These are phyloP conservation scores for Pinus albicaulis DNA, from an alignment of 75 land plant species.

Conservation along the genomic window DNA sequence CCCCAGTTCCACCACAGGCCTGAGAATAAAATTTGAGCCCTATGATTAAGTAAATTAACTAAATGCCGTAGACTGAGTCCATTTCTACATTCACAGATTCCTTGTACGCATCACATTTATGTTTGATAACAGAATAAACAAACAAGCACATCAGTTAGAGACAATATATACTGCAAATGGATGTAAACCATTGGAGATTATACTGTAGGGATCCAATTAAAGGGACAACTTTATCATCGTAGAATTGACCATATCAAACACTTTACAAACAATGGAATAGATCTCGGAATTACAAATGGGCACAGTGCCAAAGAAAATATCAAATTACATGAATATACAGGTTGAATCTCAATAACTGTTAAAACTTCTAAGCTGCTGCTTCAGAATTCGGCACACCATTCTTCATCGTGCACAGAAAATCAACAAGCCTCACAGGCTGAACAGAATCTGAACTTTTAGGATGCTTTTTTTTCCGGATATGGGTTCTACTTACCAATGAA, in stretches of 20 bases:
- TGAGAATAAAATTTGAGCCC: background rate
- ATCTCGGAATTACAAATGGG: background rate
- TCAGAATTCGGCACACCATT: conserved; percentile 16
- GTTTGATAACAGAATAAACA: background rate
- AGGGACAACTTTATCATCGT: background rate
- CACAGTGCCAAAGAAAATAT: background rate
- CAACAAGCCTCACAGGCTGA: conserved; percentile 34
- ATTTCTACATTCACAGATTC: background rate
- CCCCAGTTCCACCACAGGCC: background rate
- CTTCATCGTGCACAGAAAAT: conserved; percentile 52
- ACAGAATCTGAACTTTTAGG: conserved; percentile 7
- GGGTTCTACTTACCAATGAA: conserved; percentile 36
- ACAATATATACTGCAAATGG: background rate
- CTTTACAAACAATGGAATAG: background rate
- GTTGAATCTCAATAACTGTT: background rate
- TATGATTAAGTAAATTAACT: background rate
- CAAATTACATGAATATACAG: conserved; percentile 1
- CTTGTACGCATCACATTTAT: background rate
- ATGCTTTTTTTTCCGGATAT: conserved; percentile 36
- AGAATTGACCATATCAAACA: background rate
- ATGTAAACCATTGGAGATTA: background rate
- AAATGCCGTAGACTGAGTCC: background rate
- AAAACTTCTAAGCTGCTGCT: conserved; percentile 7
- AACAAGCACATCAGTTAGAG: background rate
- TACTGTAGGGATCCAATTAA: background rate